Percentiles rank a stretch among this genome's conserved stretches.
Evolutionary conservation across 371 early-diverging fungal species (phyloP).

Genomic region (Mucor racemosus): DNA sequence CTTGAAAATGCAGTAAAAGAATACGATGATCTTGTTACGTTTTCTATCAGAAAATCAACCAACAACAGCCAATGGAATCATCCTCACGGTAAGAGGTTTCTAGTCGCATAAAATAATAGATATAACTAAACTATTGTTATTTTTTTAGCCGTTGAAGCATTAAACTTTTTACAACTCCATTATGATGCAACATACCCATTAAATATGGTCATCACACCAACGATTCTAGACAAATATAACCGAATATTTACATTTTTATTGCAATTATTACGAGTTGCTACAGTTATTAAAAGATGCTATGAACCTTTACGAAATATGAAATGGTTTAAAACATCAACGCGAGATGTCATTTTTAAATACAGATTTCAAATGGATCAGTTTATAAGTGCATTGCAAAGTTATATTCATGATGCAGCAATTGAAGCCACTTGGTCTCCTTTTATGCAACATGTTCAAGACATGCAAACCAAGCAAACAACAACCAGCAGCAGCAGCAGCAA

Average conservation of each 20-base stretch:
- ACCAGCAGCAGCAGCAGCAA: neutral
- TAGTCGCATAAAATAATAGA: neutral
- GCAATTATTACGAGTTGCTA: conserved; percentile 39
- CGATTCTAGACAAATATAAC: conserved; percentile 52
- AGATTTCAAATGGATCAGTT: conserved; percentile 59
- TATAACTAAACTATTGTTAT: neutral
- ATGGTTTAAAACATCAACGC: conserved; percentile 1
- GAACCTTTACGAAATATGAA: conserved; percentile 1
- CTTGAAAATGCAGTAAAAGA: conserved; percentile 28
- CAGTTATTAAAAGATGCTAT: conserved; percentile 42
- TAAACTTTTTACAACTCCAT: conserved; percentile 55
- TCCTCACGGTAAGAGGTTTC: conserved; percentile 37
- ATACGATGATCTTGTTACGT: conserved; percentile 43
- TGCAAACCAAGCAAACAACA: conserved; percentile 7
- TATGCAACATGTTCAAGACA: conserved; percentile 36
- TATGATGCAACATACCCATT: conserved; percentile 55
- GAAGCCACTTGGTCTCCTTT: conserved; percentile 48
- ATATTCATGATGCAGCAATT: conserved; percentile 51
- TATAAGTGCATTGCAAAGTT: conserved; percentile 43
- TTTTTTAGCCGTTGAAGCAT: conserved; percentile 40
- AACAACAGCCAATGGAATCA: conserved; percentile 27
- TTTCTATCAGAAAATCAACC: conserved; percentile 41
- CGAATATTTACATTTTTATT: conserved; percentile 57
- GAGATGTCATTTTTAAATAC: conserved; percentile 22
- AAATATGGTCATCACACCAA: conserved; percentile 46